Evolutionary conservation across 768 basidiomycete genomes (phyloP).

Genomic region (Chalciporus chontae): DNA sequence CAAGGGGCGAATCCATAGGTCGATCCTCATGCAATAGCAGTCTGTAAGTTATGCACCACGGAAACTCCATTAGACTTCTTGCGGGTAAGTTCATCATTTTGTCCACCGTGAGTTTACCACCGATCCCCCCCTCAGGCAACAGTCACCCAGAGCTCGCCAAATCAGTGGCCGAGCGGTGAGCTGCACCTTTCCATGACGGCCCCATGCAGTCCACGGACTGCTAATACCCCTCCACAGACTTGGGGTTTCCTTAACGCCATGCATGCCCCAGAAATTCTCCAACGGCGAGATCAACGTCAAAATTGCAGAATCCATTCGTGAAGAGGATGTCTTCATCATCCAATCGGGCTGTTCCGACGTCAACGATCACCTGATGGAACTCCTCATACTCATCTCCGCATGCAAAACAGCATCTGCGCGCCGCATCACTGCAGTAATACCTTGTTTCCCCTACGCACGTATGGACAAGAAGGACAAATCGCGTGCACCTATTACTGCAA

Average conservation of each 20-base stretch:
- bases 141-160: slow-evolving; percentile 98
- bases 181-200: slow-evolving; percentile 42
- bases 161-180: slow-evolving; percentile 95
- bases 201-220: slow-evolving; percentile 42
- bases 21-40: slow-evolving; percentile 1
- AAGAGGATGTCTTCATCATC: slow-evolving; percentile 98
- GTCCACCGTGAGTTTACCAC: slow-evolving; percentile 3
- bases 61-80: slow-evolving; percentile 74
- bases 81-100: slow-evolving; percentile 49
- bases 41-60: slow-evolving; percentile 62
- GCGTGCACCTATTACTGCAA: slow-evolving; percentile 95
- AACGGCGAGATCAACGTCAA: slow-evolving; percentile 96
- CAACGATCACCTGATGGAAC: slow-evolving; percentile 97
- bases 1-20: too few species aligned
- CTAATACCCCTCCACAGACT: slow-evolving; percentile 68
- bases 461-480: slow-evolving; percentile 99
- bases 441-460: slow-evolving; percentile 94
- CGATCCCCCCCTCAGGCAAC: slow-evolving; percentile 62
- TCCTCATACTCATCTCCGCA: slow-evolving; percentile 96
- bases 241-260: slow-evolving; percentile 80
- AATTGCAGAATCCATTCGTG: slow-evolving; percentile 92
- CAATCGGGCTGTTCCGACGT: slow-evolving; percentile 88
- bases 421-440: slow-evolving; percentile 95
- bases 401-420: slow-evolving; percentile 96
- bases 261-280: slow-evolving; percentile 85